Evolutionary conservation across 352 stramenopile species (phyloP).

Genomic region (Lagenidium sp.): DNA sequence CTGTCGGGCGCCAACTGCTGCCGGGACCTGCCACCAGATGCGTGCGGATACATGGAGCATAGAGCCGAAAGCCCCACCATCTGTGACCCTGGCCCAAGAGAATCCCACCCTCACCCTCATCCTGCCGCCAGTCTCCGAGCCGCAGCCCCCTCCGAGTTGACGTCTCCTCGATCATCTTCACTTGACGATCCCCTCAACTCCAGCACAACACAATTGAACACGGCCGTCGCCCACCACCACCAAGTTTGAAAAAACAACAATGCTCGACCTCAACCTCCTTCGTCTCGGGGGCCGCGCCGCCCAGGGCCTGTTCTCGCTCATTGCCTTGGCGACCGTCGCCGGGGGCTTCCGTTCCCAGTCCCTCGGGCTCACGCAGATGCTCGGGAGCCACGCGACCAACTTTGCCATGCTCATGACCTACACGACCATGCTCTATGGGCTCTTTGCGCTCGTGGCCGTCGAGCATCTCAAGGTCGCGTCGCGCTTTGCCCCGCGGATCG

Average conservation of each 20-base stretch:
- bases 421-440: conserved; percentile 45
- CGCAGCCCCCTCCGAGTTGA: background rate
- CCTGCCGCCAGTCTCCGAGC: background rate
- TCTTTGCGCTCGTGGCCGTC: conserved; percentile 38
- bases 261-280: background rate
- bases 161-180: background rate
- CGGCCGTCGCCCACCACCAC: too few species aligned
- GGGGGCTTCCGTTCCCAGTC: conserved; percentile 17
- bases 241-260: too few species aligned
- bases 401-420: conserved; percentile 59
- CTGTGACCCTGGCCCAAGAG: too few species aligned
- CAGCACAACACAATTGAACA: background rate
- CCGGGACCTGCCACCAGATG: background rate
- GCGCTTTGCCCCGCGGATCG: conserved; percentile 13
- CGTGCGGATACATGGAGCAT: background rate
- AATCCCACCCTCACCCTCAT: too few species aligned
- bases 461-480: conserved; percentile 32
- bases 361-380: conserved; percentile 1
- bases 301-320: conserved; percentile 50
- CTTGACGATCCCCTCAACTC: background rate
- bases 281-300: conserved; percentile 11
- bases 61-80: background rate
- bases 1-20: background rate
- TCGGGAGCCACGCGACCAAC: conserved; percentile 21
- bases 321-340: conserved; percentile 36